These are phyloP conservation scores for Simplicillium sp. DNA, from an alignment of 2,329 filamentous ascomycete species.

Conservation along the genomic window DNA sequence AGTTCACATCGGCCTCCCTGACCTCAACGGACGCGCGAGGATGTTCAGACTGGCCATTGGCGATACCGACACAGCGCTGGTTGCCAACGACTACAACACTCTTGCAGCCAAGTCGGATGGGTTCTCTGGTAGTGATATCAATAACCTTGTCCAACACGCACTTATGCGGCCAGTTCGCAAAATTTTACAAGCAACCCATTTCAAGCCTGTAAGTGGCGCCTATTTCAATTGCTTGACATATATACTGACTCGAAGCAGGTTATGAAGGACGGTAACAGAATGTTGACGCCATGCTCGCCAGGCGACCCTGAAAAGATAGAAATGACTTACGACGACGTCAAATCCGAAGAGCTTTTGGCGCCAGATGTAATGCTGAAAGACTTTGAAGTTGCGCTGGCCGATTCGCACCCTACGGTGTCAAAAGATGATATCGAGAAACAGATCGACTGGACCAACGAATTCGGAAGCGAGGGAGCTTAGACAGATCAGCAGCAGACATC, in stretches of 20 bases:
- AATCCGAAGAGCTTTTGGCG: constrained; percentile 75
- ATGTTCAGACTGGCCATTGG: constrained; percentile 98
- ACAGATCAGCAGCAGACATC: constrained; percentile 1
- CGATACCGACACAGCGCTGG: constrained; percentile 78
- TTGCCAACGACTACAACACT: constrained; percentile 65
- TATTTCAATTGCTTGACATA: constrained; percentile 3
- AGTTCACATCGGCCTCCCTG: constrained; percentile 91
- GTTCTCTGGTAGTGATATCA: constrained; percentile 93
- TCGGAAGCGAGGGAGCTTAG: constrained; percentile 76
- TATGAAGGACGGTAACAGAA: constrained; percentile 54
- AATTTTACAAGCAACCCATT: constrained; percentile 95
- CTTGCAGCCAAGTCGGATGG: constrained; percentile 80
- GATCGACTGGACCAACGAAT: constrained; percentile 90
- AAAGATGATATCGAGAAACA: constrained; percentile 75
- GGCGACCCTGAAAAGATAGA: constrained; percentile 79
- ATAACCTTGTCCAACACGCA: constrained; percentile 89
- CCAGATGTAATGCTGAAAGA: constrained; percentile 83
- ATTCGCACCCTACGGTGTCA: constrained; percentile 82
- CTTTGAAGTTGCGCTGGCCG: constrained; percentile 85
- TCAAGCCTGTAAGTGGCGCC: constrained; percentile 63
- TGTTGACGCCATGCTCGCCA: constrained; percentile 85
- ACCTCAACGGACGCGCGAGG: constrained; percentile 73
- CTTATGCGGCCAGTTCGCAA: constrained; percentile 96
- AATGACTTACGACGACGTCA: constrained; percentile 87
- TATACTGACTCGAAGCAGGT: constrained; percentile 39